These are phyloP conservation scores for Areca catechu DNA, from an alignment of 176 grass and related monocot species.

Conservation along the genomic window DNA sequence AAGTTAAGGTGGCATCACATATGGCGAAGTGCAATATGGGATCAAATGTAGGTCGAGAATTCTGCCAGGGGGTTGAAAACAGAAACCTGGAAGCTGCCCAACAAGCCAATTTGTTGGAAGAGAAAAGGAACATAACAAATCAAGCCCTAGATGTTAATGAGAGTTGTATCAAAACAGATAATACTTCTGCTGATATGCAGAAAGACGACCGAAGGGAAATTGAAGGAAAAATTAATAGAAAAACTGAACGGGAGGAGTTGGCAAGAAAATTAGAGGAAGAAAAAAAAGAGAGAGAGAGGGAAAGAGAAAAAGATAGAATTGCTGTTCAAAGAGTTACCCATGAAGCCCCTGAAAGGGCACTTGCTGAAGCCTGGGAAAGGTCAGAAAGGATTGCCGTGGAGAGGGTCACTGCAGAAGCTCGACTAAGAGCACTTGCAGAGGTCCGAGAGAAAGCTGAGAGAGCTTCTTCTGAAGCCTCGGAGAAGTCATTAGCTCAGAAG, in stretches of 20 bases:
- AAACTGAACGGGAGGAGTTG: background rate
- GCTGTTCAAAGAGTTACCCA: constrained; percentile 76
- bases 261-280: constrained; percentile 2
- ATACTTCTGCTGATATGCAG: background rate
- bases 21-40: background rate
- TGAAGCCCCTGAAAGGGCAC: constrained; percentile 66
- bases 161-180: background rate
- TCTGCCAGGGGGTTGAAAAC: background rate
- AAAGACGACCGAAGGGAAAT: background rate
- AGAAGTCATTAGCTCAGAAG: constrained; percentile 28
- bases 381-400: constrained; percentile 76
- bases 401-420: constrained; percentile 52
- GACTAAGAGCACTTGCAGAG: constrained; percentile 63
- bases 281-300: constrained; percentile 4
- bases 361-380: constrained; percentile 49
- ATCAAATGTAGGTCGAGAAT: background rate
- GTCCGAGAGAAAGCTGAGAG: constrained; percentile 60
- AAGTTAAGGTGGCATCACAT: background rate
- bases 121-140: background rate
- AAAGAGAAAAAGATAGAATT: constrained; percentile 2
- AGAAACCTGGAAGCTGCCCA: background rate
- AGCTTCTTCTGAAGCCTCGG: constrained; percentile 23
- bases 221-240: background rate
- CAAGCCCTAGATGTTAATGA: background rate
- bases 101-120: background rate